Percentiles rank a stretch among this genome's conserved stretches.
Conservation (phyloP, 177 flowering plant genomes). For the Vitis hybrid region DNA sequence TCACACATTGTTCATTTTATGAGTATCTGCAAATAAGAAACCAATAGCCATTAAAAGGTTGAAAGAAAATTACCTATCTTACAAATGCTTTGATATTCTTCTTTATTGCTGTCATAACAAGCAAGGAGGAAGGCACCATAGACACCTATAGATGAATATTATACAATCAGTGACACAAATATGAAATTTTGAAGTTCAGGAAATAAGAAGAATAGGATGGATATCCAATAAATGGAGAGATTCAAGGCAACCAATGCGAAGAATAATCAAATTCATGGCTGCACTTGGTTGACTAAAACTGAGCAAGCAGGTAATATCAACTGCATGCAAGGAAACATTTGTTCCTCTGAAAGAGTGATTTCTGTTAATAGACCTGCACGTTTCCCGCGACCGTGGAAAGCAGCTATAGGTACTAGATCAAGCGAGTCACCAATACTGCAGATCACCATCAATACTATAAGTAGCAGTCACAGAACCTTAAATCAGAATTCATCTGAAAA, state of each 20-base stretch:
- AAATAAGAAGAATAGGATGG: too few species aligned
- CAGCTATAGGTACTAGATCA: slow-evolving; percentile 96
- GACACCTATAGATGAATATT: slow-evolving; percentile 50
- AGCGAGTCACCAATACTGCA: slow-evolving; percentile 92
- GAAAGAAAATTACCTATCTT: slow-evolving; percentile 70
- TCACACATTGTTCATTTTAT: background rate
- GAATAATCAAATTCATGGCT: too few species aligned
- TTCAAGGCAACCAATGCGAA: too few species aligned
- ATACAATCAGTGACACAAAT: background rate
- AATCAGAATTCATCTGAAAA: background rate
- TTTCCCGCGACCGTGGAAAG: slow-evolving; percentile 97
- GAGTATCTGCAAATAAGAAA: background rate
- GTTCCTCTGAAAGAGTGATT: background rate
- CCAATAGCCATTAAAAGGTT: background rate
- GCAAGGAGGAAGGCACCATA: slow-evolving; percentile 99
- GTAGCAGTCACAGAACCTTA: background rate
- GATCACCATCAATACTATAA: slow-evolving; percentile 3
- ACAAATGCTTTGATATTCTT: slow-evolving; percentile 95
- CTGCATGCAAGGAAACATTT: background rate
- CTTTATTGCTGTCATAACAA: slow-evolving; percentile 82
- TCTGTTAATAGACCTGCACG: slow-evolving; percentile 63
- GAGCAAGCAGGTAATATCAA: background rate
- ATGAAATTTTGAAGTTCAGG: too few species aligned
- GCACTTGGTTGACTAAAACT: too few species aligned
- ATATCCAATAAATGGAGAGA: too few species aligned